Base-by-base conservation (phyloP, 116 monocot species). In the Phalaenopsis hybrid region DNA sequence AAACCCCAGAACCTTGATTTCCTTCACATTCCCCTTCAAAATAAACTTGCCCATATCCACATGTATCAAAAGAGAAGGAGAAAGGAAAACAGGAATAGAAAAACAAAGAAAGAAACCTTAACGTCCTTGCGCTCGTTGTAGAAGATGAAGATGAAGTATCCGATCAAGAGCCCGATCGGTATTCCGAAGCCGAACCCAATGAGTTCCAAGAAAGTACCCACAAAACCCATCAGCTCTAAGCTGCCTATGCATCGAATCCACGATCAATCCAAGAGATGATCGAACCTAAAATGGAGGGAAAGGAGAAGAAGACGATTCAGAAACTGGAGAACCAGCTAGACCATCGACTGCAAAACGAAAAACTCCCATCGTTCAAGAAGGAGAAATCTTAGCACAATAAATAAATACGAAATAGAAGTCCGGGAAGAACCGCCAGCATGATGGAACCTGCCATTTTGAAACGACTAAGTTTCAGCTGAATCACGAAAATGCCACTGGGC, bases 131-230 rank as follows among this genome's bases (percentile, higher is more conserved):
- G 84, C 15, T 55, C 16, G 61, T 85, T 81, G 81, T 76, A 83
- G 77, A 85, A 84, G 61, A 94, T 61, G 90, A 85, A 90, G 86
- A 94, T 15, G 76, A 90, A 85, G 61, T 85, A 92, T 20, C 92
- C 94, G 25, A 89, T 51, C 13, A 86, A 44, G 57, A 94, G 21
- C 11, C 94, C 94, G 69, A 94, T 23, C 2, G 90, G 83, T 41
- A 94, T 15, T 12, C 94, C 94, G 70, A 92, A 58, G n/a, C 86
- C 87, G 76, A 94, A 89, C 23, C 94, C 94, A 23, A 92, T 8
- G 78, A 91, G 10, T 41, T 83, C 84, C 79, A 91, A 80, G 3
- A 92, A 7, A 57, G 84, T 82, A 74, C 85, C 78, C 59, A 92
- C n/a, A 46, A 92, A 52, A 21, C 94, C 92, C 94, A 94, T 94